phyloP scores from a whole-genome alignment of 2,329 filamentous ascomycete genomes.

The Botrytis fragariae region DNA sequence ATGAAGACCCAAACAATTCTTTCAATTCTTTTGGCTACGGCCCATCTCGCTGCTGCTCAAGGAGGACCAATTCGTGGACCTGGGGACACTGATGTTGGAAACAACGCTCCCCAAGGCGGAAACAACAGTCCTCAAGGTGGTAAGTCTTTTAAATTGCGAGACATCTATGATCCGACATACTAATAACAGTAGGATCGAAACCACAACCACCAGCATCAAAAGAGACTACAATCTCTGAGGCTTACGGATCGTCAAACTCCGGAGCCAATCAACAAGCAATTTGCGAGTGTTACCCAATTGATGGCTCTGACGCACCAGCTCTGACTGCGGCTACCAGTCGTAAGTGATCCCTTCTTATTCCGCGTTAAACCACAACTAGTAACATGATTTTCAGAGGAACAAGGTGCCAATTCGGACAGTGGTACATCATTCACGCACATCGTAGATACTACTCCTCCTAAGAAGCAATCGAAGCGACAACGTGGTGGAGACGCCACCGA shows the following conservation, averaged over 20 bases:
- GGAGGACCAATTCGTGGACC: background rate
- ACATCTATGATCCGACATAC: no score
- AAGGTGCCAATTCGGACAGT: background rate
- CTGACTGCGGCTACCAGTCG: background rate
- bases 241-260: background rate
- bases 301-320: background rate
- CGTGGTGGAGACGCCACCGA: background rate
- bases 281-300: background rate
- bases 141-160: no score
- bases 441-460: background rate
- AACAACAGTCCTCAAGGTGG: no score
- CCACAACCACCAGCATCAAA: background rate
- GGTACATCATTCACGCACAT: background rate
- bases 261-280: background rate
- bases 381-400: background rate
- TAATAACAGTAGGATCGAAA: no score
- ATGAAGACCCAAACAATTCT: background rate
- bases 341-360: background rate
- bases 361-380: background rate
- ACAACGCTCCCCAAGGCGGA: no score
- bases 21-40: conserved; percentile 5
- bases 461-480: background rate
- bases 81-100: no score
- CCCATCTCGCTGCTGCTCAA: background rate
- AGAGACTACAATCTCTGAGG: background rate